Percentiles rank a stretch among this genome's conserved stretches.
Evolutionary conservation across 2,329 filamentous ascomycete species (phyloP).

Genomic region (Sporothrix sp.): DNA sequence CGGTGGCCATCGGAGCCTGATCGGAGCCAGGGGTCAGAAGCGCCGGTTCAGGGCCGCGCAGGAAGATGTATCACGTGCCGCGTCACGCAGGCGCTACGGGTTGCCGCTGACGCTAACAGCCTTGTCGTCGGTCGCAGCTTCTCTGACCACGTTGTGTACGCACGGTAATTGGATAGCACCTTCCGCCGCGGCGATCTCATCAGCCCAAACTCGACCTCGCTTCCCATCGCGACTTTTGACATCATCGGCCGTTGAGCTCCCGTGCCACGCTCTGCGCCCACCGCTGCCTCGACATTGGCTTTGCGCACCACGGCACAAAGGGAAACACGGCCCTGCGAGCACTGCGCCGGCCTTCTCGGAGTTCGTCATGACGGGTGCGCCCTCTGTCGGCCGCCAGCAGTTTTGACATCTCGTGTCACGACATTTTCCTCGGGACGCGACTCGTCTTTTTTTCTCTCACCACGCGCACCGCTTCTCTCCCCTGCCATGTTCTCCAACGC

Average conservation of each 20-base stretch:
- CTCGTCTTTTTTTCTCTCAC: not conserved
- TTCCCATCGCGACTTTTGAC: not conserved
- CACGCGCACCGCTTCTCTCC: not conserved
- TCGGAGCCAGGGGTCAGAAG: slow-evolving; percentile 19
- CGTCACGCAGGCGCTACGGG: no score
- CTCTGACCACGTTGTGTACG: no score
- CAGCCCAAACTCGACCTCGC: not conserved
- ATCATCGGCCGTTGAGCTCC: no score
- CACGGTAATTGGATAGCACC: not conserved
- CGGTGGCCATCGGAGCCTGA: slow-evolving; percentile 21
- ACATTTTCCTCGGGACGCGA: not conserved
- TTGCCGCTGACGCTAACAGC: no score
- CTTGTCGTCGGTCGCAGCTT: no score
- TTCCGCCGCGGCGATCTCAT: not conserved
- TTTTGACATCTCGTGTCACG: not conserved
- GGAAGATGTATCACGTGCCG: no score
- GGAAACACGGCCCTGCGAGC: no score
- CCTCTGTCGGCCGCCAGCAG: not conserved
- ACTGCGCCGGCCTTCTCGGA: not conserved
- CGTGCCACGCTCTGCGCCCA: no score
- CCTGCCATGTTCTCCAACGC: slow-evolving; percentile 79
- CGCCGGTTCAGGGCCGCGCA: slow-evolving; percentile 2
- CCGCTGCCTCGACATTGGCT: no score
- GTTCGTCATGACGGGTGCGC: slow-evolving; percentile 2
- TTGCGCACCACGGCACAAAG: no score